A percentile compares a stretch with the other conserved stretches of the same genome.
Evolutionary conservation across 164 flowering plant species (phyloP).

Genomic region (Tetrastigma voinierianum): DNA sequence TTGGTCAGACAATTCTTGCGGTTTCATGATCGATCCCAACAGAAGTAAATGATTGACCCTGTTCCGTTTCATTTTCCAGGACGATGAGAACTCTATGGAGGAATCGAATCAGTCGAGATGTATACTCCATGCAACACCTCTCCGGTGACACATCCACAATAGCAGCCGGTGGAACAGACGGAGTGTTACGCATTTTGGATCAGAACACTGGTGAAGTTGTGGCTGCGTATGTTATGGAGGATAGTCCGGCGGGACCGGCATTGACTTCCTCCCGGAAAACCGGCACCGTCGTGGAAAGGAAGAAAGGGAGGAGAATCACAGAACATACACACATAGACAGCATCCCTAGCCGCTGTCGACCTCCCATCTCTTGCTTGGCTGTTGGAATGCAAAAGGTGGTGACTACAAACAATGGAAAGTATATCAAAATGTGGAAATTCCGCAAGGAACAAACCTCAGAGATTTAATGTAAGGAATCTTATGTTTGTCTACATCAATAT

Average conservation of each 20-base stretch:
- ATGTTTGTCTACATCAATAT: too few relatives aligned
- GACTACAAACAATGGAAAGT: slow-evolving; percentile 60
- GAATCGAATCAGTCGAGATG: slow-evolving; percentile 63
- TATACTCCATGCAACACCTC: slow-evolving; percentile 71
- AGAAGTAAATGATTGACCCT: not conserved
- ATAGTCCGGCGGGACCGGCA: not conserved
- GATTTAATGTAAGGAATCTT: too few relatives aligned
- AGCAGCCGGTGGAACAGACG: slow-evolving; percentile 88
- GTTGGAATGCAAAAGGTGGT: slow-evolving; percentile 91
- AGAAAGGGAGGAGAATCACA: slow-evolving; percentile 40
- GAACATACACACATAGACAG: slow-evolving; percentile 42
- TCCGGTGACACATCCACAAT: slow-evolving; percentile 53
- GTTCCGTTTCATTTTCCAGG: slow-evolving; percentile 34
- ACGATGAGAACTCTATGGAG: slow-evolving; percentile 68
- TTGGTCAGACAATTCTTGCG: not conserved
- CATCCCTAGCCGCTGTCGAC: slow-evolving; percentile 47
- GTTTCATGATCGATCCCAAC: not conserved
- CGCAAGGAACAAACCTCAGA: not conserved
- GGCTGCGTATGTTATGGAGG: slow-evolving; percentile 48
- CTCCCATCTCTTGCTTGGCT: slow-evolving; percentile 75
- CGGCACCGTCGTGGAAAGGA: slow-evolving; percentile 26
- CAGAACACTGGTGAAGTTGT: slow-evolving; percentile 65
- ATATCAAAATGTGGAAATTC: slow-evolving; percentile 78
- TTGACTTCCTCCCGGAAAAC: slow-evolving; percentile 13
- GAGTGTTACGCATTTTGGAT: slow-evolving; percentile 62